A percentile compares a stretch with the other conserved stretches of the same genome.
phyloP scores from a whole-genome alignment of 345 rosid species.

The Theobroma cacao region DNA sequence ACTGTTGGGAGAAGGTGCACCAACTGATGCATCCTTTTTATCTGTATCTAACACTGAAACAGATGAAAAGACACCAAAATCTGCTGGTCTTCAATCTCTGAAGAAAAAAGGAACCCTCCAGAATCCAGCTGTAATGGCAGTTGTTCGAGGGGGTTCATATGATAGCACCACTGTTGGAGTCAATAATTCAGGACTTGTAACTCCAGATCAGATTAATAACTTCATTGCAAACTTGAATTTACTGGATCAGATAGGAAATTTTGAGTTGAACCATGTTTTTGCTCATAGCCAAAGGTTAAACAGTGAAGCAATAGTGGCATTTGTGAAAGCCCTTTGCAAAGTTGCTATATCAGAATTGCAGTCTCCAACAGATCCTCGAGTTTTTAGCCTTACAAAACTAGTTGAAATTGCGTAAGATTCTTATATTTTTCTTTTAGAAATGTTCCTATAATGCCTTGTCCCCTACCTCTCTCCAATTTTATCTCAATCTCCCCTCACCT shows the following conservation, averaged over 20 bases:
- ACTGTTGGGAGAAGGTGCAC: slow-evolving; percentile 94
- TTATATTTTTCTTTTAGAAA: background rate
- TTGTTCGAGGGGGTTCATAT: slow-evolving; percentile 95
- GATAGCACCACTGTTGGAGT: slow-evolving; percentile 73
- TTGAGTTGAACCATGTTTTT: slow-evolving; percentile 92
- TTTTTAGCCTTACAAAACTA: slow-evolving; percentile 91
- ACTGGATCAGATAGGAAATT: slow-evolving; percentile 92
- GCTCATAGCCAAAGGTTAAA: slow-evolving; percentile 92
- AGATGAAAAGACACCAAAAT: slow-evolving; percentile 60
- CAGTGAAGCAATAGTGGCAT: slow-evolving; percentile 92
- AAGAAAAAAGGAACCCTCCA: slow-evolving; percentile 88
- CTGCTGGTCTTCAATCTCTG: slow-evolving; percentile 57
- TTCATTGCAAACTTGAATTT: slow-evolving; percentile 90
- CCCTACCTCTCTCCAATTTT: background rate
- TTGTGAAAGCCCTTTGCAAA: slow-evolving; percentile 93
- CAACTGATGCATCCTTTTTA: slow-evolving; percentile 82
- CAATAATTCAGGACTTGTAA: slow-evolving; percentile 62
- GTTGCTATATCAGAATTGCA: slow-evolving; percentile 92
- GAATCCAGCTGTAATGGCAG: slow-evolving; percentile 94
- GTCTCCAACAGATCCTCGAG: slow-evolving; percentile 98
- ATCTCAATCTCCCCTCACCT: background rate
- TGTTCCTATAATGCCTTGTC: background rate
- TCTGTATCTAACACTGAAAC: slow-evolving; percentile 59
- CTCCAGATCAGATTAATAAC: slow-evolving; percentile 69
- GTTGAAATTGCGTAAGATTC: slow-evolving; percentile 91